Percentiles rank a stretch among this genome's conserved stretches.
These are phyloP conservation scores for Silybum marianum DNA, from an alignment of 129 eudicot species.

Conservation along the genomic window DNA sequence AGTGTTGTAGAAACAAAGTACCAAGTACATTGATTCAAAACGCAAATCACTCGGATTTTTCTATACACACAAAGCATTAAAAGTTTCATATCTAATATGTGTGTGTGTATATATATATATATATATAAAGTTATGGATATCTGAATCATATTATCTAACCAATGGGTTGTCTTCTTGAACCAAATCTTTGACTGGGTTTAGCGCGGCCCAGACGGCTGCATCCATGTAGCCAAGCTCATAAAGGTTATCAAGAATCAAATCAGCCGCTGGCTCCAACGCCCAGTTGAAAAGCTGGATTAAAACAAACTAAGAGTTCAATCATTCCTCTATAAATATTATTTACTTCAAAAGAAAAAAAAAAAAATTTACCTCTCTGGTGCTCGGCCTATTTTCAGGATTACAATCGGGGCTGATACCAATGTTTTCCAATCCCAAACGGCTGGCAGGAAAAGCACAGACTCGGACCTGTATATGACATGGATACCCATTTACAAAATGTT, in stretches of 20 bases:
- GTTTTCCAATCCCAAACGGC: slow-evolving; percentile 79
- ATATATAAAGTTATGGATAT: background rate
- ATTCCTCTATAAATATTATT: background rate
- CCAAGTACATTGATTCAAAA: slow-evolving; percentile 11
- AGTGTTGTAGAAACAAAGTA: slow-evolving; percentile 9
- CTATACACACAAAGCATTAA: slow-evolving; percentile 14
- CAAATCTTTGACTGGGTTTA: slow-evolving; percentile 65
- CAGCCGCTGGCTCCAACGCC: slow-evolving; percentile 95
- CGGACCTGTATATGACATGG: slow-evolving; percentile 50
- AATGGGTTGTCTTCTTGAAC: slow-evolving; percentile 45
- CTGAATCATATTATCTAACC: slow-evolving; percentile 19
- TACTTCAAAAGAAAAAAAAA: background rate
- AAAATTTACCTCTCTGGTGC: slow-evolving; percentile 66
- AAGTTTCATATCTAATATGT: slow-evolving; percentile 1
- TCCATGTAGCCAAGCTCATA: slow-evolving; percentile 76
- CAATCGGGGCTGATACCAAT: slow-evolving; percentile 97
- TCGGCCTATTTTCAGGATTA: slow-evolving; percentile 82
- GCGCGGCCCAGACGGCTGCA: slow-evolving; percentile 75
- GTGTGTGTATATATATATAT: background rate
- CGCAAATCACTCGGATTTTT: background rate
- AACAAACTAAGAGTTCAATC: background rate
- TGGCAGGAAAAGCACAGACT: slow-evolving; percentile 91
- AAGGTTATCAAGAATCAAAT: slow-evolving; percentile 68
- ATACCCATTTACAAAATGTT: no score
- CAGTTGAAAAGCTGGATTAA: slow-evolving; percentile 72